Evolutionary conservation across 2,329 filamentous ascomycete species (phyloP), one percentile per base, ranked within the genome.

Genomic region (Cryphonectria radicalis): DNA sequence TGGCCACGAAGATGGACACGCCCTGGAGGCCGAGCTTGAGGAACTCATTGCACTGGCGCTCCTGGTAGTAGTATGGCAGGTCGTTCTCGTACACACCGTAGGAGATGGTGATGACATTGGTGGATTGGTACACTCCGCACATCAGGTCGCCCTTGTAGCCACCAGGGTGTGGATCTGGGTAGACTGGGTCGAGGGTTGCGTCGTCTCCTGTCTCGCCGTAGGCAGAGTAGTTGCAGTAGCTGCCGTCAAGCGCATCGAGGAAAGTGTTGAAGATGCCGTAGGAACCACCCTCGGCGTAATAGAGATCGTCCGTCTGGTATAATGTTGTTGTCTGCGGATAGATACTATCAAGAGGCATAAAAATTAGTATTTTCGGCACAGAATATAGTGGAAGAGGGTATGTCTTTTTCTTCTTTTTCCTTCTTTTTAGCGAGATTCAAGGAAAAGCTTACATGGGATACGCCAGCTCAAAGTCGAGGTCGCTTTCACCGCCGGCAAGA

Each of bases 51-150:
- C 85, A 86, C 76, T 85, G 84, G 14, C 83, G 81, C 73, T 85
- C 80, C 74, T 88, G 85, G 78, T 91, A 91, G 73, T 79, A 80
- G 6, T 82, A 78, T 0, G 88, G 87, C 28, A 89, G 80, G 32
- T 85, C 85, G 6, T 80, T 78, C 78, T 90, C 88, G 60, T 84
- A 82, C 59, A 84, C 84, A 63, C 87, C 87, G 76, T 89, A 89
- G 4, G 84, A 87, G 74, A 90, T 86, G 53, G 83, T 84, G 72
- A 89, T 83, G 8, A 89, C 87, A 73, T 88, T 87, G 13, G 87
- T 86, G 2, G 87, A 85, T 74, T 84, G 81, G 79, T 78, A 79
- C 17, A 76, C 75, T 59, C 79, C 79, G 73, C 78, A 82, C 73
- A 78, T 76, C 28, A 81, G 77, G 59, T 77, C 71, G 28, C 85